phyloP scores from a whole-genome alignment of 768 basidiomycete genomes.

The Crepidotus variabilis region DNA sequence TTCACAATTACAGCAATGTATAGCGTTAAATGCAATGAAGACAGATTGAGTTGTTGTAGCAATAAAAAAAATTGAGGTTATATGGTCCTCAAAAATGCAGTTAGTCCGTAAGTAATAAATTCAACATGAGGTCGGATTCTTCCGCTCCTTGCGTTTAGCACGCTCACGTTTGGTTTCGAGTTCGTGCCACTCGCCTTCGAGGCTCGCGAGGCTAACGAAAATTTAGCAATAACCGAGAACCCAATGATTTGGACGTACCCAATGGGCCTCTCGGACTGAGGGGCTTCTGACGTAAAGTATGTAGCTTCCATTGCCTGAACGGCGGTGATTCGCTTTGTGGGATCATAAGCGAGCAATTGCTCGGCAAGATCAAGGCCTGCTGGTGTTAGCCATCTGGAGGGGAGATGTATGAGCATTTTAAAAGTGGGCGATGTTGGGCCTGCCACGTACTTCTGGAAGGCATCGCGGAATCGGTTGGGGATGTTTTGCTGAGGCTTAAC shows the following conservation, averaged over 20 bases:
- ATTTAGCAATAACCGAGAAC: constrained; percentile 4
- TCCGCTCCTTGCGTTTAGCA: constrained; percentile 70
- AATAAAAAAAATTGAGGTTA: constrained; percentile 4
- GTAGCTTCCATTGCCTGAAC: constrained; percentile 73
- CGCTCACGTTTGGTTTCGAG: constrained; percentile 92
- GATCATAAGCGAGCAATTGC: constrained; percentile 76
- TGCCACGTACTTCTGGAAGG: constrained; percentile 14
- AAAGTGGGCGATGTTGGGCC: background rate
- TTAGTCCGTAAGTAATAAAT: constrained; percentile 27
- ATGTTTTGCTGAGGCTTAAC: constrained; percentile 82
- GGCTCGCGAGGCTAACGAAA: constrained; percentile 56
- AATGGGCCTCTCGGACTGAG: constrained; percentile 65
- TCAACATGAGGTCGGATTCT: constrained; percentile 23
- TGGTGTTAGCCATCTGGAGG: constrained; percentile 78
- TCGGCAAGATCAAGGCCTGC: constrained; percentile 88
- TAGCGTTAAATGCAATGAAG: background rate
- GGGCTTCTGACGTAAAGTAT: constrained; percentile 84
- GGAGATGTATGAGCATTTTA: background rate
- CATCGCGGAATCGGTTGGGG: constrained; percentile 72
- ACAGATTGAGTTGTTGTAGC: background rate
- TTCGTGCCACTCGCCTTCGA: constrained; percentile 98
- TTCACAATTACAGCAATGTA: background rate
- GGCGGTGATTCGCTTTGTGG: constrained; percentile 71
- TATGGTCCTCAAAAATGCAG: constrained; percentile 2
- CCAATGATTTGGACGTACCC: constrained; percentile 53